Evolutionary conservation across 2,329 filamentous ascomycete genomes (phyloP).

Genomic region (Penicillium sp.): DNA sequence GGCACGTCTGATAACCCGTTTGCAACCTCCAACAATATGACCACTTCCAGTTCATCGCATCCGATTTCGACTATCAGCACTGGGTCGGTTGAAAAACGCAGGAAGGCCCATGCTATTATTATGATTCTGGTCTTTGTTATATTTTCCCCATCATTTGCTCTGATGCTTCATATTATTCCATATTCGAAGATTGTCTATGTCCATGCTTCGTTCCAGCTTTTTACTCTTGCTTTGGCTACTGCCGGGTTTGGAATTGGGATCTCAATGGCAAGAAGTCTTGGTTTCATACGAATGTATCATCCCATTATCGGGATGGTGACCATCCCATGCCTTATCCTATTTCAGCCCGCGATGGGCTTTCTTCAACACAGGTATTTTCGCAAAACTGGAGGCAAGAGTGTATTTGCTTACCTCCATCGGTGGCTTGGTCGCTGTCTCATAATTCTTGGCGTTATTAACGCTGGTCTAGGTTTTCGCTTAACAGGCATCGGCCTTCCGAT

Average conservation of each 20-base stretch:
- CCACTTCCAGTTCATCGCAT: not conserved
- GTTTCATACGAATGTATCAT: conserved; percentile 45
- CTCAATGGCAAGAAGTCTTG: conserved; percentile 45
- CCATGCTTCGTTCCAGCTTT: conserved; percentile 49
- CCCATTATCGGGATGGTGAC: conserved; percentile 56
- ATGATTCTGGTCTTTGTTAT: conserved; percentile 46
- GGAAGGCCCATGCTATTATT: conserved; percentile 35
- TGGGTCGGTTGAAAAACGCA: conserved; percentile 8
- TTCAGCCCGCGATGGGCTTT: conserved; percentile 55
- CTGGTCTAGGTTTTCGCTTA: conserved; percentile 54
- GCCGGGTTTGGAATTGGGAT: conserved; percentile 55
- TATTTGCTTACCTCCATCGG: conserved; percentile 52
- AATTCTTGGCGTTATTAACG: conserved; percentile 57
- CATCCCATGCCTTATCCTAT: conserved; percentile 55
- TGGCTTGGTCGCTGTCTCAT: conserved; percentile 57
- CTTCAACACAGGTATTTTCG: conserved; percentile 55
- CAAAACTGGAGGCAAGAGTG: conserved; percentile 46
- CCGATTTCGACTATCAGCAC: not conserved
- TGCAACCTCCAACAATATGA: conserved; percentile 8
- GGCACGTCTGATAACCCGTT: conserved; percentile 21
- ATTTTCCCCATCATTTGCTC: conserved; percentile 35
- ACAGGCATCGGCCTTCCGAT: conserved; percentile 32
- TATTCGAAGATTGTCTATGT: conserved; percentile 47
- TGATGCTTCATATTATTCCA: conserved; percentile 36
- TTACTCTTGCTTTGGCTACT: conserved; percentile 51